Percentiles rank a stretch among this genome's conserved stretches.
phyloP scores from a whole-genome alignment of 768 basidiomycete species.

The Sporobolomyces pararoseus region DNA sequence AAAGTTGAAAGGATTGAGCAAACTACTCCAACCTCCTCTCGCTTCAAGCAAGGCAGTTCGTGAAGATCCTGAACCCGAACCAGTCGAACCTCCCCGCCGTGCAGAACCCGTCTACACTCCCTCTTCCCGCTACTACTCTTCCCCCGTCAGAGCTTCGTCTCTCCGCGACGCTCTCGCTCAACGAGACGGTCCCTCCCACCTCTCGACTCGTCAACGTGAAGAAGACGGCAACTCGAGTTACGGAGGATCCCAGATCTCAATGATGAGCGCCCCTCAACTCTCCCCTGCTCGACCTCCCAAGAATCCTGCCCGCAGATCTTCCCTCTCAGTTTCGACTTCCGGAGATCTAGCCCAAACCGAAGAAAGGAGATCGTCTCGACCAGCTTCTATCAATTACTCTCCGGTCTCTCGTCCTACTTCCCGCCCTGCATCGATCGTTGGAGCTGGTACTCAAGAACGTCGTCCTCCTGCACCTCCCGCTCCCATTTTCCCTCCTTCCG shows the following conservation, averaged over 20 bases:
- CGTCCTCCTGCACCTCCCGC: background rate
- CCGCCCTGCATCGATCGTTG: conserved; percentile 2
- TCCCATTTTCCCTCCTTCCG: background rate
- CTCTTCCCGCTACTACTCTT: background rate
- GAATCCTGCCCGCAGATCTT: conserved; percentile 19
- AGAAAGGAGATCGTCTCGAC: background rate
- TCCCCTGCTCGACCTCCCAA: conserved; percentile 20
- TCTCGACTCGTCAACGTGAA: background rate
- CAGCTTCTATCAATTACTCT: conserved; percentile 1
- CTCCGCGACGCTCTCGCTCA: conserved; percentile 14
- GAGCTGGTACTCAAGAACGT: background rate
- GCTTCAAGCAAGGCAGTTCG: conserved; percentile 16
- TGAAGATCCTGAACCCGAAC: background rate
- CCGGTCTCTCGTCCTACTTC: background rate
- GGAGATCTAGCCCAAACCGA: background rate
- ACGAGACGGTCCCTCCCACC: background rate
- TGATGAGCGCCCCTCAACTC: conserved; percentile 37
- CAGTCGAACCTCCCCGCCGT: background rate
- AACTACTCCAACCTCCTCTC: conserved; percentile 26
- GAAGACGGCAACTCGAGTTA: conserved; percentile 14
- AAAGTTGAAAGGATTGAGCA: conserved; percentile 7
- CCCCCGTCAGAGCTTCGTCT: background rate
- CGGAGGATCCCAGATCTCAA: conserved; percentile 15
- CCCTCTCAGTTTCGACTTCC: background rate
- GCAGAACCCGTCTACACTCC: background rate